phyloP scores from a whole-genome alignment of 495 filamentous ascomycete genomes.

The Chaetomium fimeti region DNA sequence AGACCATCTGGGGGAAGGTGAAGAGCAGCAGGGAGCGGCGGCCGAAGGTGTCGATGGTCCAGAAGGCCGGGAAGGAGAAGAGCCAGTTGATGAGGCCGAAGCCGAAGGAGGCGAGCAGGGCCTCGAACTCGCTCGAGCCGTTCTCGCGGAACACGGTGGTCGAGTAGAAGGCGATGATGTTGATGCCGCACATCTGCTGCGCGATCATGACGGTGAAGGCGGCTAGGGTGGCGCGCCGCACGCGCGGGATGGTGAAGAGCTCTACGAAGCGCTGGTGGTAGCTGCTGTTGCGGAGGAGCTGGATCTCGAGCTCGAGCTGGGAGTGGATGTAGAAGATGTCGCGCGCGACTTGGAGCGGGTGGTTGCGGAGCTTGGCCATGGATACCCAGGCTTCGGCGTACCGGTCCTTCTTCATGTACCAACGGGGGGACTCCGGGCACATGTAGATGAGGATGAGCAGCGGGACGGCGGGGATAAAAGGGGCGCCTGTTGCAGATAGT shows the following conservation, averaged over 20 bases:
- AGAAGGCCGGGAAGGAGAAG: constrained; percentile 81
- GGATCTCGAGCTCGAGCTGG: constrained; percentile 46
- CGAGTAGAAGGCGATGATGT: constrained; percentile 85
- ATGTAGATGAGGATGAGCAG: constrained; percentile 64
- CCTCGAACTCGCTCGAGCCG: constrained; percentile 54
- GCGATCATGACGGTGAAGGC: constrained; percentile 70
- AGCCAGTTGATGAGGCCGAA: constrained; percentile 80
- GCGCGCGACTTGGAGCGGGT: constrained; percentile 66
- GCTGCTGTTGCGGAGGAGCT: constrained; percentile 38
- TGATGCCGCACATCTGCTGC: constrained; percentile 86
- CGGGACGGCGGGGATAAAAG: constrained; percentile 73
- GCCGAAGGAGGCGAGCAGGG: constrained; percentile 72
- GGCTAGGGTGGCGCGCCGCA: constrained; percentile 59
- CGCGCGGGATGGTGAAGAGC: constrained; percentile 60
- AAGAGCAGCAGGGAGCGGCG: constrained; percentile 73
- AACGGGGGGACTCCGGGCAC: constrained; percentile 71
- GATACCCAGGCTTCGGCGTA: constrained; percentile 63
- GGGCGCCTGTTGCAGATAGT: constrained; percentile 52
- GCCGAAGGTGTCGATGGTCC: constrained; percentile 83
- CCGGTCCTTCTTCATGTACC: constrained; percentile 61
- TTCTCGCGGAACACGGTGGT: constrained; percentile 57
- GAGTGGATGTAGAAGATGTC: constrained; percentile 75
- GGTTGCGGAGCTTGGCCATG: constrained; percentile 60
- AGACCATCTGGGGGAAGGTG: constrained; percentile 83
- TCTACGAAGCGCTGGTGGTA: constrained; percentile 55